Evolutionary conservation across 306 rosid genomes (phyloP), one percentile per base, ranked within the genome.

Genomic region (Betula pendula): DNA sequence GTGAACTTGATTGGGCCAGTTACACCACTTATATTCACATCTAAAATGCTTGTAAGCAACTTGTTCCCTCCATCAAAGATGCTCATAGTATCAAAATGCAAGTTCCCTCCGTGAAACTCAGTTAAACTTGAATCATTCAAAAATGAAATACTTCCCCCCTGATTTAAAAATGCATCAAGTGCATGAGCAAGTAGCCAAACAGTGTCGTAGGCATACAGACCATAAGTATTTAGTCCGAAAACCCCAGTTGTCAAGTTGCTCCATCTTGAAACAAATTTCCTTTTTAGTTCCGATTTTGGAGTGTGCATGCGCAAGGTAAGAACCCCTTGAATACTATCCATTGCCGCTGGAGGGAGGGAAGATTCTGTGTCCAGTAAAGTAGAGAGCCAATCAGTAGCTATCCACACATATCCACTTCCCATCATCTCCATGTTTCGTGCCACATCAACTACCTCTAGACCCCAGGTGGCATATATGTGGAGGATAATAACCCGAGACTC

Each of bases 381-480:
- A 53, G 97, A 79, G n/a, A 96, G 93, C 82, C 92, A 96, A 80
- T 67, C 69, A 71, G 98, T 84, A 27, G 97, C 89, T 62, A 96
- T 92, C 99, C 99, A 96, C 3, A 92, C 99, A 74, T 89, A 92
- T 9, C 99, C 98, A 65, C 89, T 62, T 81, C 69, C 87, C 90
- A 89, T 88, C 99, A 96, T 87, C 33, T 89, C 94, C 67, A 96
- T 92, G 77, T 75, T 16, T 53, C 77, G 80, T 25, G 99, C 97
- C 75, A 78, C 92, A n/a, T 13, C 50, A 4, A 96, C 82, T 67
- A 96, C 85, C 78, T 76, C 73, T 11, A 77, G 70, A 1, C 96
- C 96, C 72, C 52, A 81, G 38, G 75, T 14, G 51, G 85, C 65
- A 78, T 80, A 87, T 73, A 84, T 81, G 48, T 88, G 94, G 77